These are phyloP conservation scores for Hypholoma fasciculare DNA, from an alignment of 768 basidiomycete genomes.

Conservation along the genomic window DNA sequence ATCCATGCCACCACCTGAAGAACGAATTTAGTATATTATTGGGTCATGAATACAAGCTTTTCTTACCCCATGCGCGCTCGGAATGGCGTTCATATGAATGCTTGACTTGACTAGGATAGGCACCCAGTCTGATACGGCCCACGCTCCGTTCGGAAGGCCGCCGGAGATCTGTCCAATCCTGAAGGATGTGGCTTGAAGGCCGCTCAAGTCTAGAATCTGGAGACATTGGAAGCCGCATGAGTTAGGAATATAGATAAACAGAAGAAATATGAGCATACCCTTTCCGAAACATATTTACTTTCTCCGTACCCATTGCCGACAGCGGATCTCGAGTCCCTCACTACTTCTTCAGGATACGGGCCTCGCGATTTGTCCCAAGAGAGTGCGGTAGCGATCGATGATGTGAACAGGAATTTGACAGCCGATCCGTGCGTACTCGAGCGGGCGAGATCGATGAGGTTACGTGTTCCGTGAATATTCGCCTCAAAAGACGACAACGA, in stretches of 20 bases:
- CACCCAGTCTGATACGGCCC: conserved; percentile 40
- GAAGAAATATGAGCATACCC: conserved; percentile 26
- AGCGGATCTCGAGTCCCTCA: conserved; percentile 23
- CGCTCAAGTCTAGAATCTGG: conserved; percentile 20
- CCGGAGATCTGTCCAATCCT: conserved; percentile 40
- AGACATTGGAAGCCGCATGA: background rate
- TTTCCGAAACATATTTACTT: conserved; percentile 34
- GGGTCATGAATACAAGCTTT: no score
- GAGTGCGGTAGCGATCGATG: conserved; percentile 27
- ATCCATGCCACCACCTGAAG: conserved; percentile 32
- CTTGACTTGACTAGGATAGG: conserved; percentile 41
- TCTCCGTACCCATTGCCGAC: conserved; percentile 31
- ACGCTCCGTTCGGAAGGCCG: conserved; percentile 32
- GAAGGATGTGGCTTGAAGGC: conserved; percentile 28
- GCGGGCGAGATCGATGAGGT: conserved; percentile 38
- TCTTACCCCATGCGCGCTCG: background rate
- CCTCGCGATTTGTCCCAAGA: conserved; percentile 28
- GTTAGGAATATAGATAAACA: conserved; percentile 23
- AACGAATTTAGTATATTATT: no score
- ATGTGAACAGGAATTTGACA: conserved; percentile 40
- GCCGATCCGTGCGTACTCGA: conserved; percentile 23
- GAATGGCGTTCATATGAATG: background rate
- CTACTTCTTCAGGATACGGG: conserved; percentile 32
- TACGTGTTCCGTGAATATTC: conserved; percentile 38
- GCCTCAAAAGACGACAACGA: conserved; percentile 43